Evolutionary conservation across 2,329 filamentous ascomycete genomes (phyloP), one percentile per base, ranked within the genome.

Genomic region (Pseudogymnoascus sp.): DNA sequence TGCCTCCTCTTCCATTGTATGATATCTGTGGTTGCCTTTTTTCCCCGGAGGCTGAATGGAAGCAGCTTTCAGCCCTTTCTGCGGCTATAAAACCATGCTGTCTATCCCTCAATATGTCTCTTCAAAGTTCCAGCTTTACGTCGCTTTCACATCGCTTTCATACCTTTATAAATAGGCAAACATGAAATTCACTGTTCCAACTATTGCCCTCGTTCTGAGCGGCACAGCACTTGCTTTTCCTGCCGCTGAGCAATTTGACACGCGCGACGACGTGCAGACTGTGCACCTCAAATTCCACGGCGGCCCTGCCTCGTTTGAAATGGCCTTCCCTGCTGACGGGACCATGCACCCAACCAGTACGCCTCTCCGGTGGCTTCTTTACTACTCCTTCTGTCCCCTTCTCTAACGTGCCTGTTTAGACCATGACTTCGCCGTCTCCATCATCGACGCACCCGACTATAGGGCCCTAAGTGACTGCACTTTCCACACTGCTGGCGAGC

Each of bases 381-480:
- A 34, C 12, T 45, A n/a, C n/a, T n/a, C n/a, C n/a, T 12, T 28
- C 38, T 15, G 45, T 9, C 18, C 30, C 13, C 19, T 28, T 28
- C 18, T 48, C 28, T 21, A 28, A 15, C 15, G 39, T 12, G 30
- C 5, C 2, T 8, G n/a, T 5, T 26, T 52, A 78, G 75, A 77
- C 63, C 75, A 72, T 57, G 65, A 67, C 48, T 65, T 78, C 15
- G 64, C 69, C 7, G 65, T 79, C 58, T 71, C 68, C 64, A 70
- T 72, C 63, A 74, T 79, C 61, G 71, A 76, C 60, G 71, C 74
- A 0, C 71, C 72, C 35, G 73, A 75, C 70, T 79, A 76, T 69
- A 71, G 75, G 64, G 75, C 75, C 60, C 66, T 70, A 61, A 57
- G 58, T 13, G 66, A 73, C 58, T 80, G 78, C 70, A 71, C 67